Evolutionary conservation across 768 basidiomycete species (phyloP), one percentile per base, ranked within the genome.

Genomic region (Macrocybe gigantea): DNA sequence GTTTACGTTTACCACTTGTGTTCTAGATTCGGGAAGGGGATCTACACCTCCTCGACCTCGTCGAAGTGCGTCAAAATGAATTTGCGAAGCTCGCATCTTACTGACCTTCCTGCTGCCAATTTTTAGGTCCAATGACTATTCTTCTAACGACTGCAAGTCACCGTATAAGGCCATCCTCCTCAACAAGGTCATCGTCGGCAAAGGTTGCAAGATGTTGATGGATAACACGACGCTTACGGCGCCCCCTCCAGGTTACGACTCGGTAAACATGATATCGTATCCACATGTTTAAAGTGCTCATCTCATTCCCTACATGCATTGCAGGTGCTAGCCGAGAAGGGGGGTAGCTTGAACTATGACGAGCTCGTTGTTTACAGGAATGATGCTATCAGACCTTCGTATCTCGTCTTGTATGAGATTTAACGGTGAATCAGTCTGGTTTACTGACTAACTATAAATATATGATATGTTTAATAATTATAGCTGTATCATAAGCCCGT

Each of bases 11-110:
- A 13, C 33, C 10, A 52, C 45, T 32, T 38, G 7, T 31, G 33
- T 22, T 22, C 10, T 53, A 84, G 83, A 50, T 85, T 85, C 43
- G 84, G 84, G 22, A 76, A 77, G 34, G 84, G 84, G 22, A 81
- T 85, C 37, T 86, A 85, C 58, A 85, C 83, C 1, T 83, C 83
- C 5, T 81, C 82, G n/a, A 86, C 84, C 1, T 85, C 85, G n/a
- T 86, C 84, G 6, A 86, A 86, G 75, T 79, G 47, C 49, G 74
- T 52, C 9, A 22, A 22, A 3, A 5, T 12, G 33, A 43, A 41
- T 52, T 13, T 11, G 7, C 33, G 11, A 13, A 37, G 22, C 38
- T 42, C 9, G 35, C 9, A 11, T 12, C 44, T 47, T 45, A 6
- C 39, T 37, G 48, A 39, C 34, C 41, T 44, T 12, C 29, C 35